phyloP scores from a whole-genome alignment of 257 asterid genomes.

The Scutellaria galericulata region DNA sequence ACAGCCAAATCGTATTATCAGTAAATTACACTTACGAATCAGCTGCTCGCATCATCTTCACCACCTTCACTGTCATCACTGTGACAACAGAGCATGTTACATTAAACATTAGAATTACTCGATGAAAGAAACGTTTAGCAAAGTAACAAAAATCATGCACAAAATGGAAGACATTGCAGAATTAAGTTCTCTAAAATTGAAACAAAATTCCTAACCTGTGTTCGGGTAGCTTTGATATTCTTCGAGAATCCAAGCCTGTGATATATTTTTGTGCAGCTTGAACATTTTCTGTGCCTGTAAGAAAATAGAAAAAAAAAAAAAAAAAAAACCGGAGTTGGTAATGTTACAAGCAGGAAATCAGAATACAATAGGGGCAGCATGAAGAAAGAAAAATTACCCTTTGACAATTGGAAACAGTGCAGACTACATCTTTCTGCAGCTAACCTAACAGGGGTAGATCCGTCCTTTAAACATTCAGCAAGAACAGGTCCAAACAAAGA shows the following conservation, averaged over 20 bases:
- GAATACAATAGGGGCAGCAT: constrained; percentile 9
- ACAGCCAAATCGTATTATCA: neutral
- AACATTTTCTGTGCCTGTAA: constrained; percentile 77
- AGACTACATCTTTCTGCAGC: constrained; percentile 98
- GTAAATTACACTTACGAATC: constrained; percentile 10
- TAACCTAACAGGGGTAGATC: constrained; percentile 77
- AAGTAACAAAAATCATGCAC: no score
- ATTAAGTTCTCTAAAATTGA: neutral
- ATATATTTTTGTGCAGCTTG: constrained; percentile 93
- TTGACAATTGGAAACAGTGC: constrained; percentile 82
- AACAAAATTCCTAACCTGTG: constrained; percentile 61
- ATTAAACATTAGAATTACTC: neutral
- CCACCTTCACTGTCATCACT: constrained; percentile 80
- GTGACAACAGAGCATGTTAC: constrained; percentile 42
- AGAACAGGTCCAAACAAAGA: constrained; percentile 76
- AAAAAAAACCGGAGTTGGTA: neutral
- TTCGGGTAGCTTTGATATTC: constrained; percentile 92
- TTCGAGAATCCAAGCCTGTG: constrained; percentile 97
- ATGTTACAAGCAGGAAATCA: constrained; percentile 16
- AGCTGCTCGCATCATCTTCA: constrained; percentile 57
- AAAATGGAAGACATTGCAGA: no score
- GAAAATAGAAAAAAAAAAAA: neutral
- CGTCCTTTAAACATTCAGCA: constrained; percentile 87
- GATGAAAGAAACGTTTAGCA: neutral
- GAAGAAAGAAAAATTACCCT: constrained; percentile 51